Evolutionary conservation across 2,329 filamentous ascomycete genomes (phyloP).

Genomic region (Diplocarpon rosae): DNA sequence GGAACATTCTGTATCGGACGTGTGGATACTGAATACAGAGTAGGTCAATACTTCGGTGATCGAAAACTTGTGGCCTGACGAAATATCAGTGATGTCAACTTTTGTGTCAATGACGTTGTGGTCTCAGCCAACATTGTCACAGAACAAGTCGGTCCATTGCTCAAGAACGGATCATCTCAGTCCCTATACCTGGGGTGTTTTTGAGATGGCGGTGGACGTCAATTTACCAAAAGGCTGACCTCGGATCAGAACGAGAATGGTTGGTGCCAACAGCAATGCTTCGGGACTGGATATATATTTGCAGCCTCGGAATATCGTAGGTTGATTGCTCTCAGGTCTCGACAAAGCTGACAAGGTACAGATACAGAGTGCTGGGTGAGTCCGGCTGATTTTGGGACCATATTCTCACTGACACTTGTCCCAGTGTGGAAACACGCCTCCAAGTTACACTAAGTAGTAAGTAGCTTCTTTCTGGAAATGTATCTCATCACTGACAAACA

Average conservation of each 20-base stretch:
- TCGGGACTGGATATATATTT: slow-evolving; percentile 25
- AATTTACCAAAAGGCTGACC: slow-evolving; percentile 25
- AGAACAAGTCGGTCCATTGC: slow-evolving; percentile 29
- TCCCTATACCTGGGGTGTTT: slow-evolving; percentile 33
- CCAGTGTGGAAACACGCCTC: slow-evolving; percentile 24
- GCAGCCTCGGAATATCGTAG: slow-evolving; percentile 28
- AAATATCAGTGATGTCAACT: slow-evolving; percentile 26
- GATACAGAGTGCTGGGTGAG: slow-evolving; percentile 23
- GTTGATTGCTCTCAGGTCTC: not conserved
- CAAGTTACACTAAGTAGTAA: slow-evolving; percentile 18
- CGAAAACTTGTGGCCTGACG: not conserved
- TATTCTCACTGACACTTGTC: not conserved
- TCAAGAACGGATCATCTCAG: slow-evolving; percentile 24
- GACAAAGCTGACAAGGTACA: not conserved
- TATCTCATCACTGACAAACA: slow-evolving; percentile 1
- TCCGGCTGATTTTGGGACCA: not conserved
- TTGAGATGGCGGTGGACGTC: slow-evolving; percentile 29
- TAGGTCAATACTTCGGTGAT: not conserved
- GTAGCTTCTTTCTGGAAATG: not conserved
- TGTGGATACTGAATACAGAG: slow-evolving; percentile 34
- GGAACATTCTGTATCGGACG: slow-evolving; percentile 22
- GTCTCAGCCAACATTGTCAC: slow-evolving; percentile 28
- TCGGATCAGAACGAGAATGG: slow-evolving; percentile 28
- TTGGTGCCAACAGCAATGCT: slow-evolving; percentile 26
- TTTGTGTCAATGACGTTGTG: slow-evolving; percentile 30